These are phyloP conservation scores for Acacia crassicarpa DNA, from an alignment of 306 rosid genomes.

Conservation along the genomic window DNA sequence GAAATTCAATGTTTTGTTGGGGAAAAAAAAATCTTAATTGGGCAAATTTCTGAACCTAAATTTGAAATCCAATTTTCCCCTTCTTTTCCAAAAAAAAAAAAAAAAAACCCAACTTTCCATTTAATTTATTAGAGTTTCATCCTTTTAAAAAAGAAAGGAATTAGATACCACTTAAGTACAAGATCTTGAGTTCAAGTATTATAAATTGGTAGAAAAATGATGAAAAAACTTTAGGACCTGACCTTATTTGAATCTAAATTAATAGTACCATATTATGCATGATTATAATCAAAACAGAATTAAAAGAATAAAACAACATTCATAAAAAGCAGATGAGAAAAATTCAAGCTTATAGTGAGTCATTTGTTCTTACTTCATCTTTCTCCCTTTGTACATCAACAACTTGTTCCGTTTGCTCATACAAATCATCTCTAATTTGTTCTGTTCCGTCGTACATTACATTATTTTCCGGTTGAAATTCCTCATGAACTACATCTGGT, in stretches of 20 bases:
- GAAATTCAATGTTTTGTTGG: too few relatives aligned
- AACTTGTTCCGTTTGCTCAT: slow-evolving; percentile 32
- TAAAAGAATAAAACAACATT: not conserved
- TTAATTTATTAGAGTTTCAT: too few relatives aligned
- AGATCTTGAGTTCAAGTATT: not conserved
- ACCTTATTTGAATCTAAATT: not conserved
- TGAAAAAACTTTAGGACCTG: not conserved
- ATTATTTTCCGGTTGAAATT: slow-evolving; percentile 32
- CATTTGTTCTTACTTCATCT: slow-evolving; percentile 31
- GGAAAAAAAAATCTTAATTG: not conserved
- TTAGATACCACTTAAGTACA: not conserved
- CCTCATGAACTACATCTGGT: slow-evolving; percentile 36
- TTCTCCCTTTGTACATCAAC: slow-evolving; percentile 27
- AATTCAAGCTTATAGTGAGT: slow-evolving; percentile 24
- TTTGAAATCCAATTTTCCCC: not conserved
- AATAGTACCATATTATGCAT: not conserved
- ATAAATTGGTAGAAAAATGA: not conserved
- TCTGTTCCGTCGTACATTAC: slow-evolving; percentile 32
- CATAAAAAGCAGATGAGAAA: not conserved
- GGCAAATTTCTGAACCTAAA: not conserved
- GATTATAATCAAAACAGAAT: not conserved
- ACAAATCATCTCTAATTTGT: slow-evolving; percentile 35
- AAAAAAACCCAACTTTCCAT: not conserved
- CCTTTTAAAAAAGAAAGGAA: not conserved
- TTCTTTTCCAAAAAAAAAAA: too few relatives aligned